Conservation (phyloP, 352 stramenopile species). For the Ophiocytium majus region DNA sequence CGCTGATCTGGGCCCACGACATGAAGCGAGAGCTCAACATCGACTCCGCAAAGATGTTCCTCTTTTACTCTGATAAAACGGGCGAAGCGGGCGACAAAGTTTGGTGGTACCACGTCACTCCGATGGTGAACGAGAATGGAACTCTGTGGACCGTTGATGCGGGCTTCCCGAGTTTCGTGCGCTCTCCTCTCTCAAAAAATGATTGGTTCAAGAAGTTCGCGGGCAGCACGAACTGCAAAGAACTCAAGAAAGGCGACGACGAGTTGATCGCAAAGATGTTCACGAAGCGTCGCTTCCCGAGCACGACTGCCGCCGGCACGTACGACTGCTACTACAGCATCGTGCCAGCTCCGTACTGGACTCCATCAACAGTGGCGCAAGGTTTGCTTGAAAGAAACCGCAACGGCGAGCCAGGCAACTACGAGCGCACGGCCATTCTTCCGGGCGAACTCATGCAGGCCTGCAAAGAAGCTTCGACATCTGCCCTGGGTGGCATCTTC, state of each 20-base stretch:
- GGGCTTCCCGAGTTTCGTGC: background rate
- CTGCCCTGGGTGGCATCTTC: background rate
- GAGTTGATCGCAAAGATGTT: background rate
- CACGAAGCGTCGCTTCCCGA: background rate
- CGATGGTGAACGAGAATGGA: background rate
- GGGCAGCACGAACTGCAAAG: slow-evolving; percentile 1
- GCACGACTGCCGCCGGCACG: background rate
- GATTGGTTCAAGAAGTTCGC: slow-evolving; percentile 7
- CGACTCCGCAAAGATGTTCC: background rate
- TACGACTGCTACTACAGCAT: background rate
- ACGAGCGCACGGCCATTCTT: background rate
- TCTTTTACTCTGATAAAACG: background rate
- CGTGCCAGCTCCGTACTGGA: background rate
- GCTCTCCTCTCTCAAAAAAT: background rate
- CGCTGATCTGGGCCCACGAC: background rate
- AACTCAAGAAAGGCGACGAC: background rate
- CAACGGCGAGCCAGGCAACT: background rate
- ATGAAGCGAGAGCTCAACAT: background rate
- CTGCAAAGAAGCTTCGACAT: background rate
- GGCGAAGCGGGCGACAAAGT: background rate
- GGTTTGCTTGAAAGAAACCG: background rate
- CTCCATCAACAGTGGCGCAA: background rate
- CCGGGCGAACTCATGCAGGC: background rate
- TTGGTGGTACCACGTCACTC: slow-evolving; percentile 1
- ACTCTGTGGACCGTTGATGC: background rate